phyloP scores from a whole-genome alignment of 768 basidiomycete genomes.

The Floccularia luteovirens region DNA sequence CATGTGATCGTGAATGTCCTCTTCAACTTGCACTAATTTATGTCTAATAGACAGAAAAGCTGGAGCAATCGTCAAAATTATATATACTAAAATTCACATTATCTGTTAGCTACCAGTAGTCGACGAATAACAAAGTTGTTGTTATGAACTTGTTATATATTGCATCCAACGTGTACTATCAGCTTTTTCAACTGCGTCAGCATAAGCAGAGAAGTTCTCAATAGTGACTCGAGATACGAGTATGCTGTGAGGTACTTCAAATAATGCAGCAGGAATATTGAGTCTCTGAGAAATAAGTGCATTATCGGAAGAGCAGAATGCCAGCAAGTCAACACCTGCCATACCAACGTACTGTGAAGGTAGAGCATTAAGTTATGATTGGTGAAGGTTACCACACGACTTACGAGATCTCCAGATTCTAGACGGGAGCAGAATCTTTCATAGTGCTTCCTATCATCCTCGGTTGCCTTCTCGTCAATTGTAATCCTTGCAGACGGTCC shows the following conservation, averaged over 20 bases:
- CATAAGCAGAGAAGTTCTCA: slow-evolving; percentile 53
- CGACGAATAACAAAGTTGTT: not conserved
- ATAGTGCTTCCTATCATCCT: slow-evolving; percentile 38
- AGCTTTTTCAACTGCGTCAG: slow-evolving; percentile 37
- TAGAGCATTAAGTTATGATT: not conserved
- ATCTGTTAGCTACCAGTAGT: too few relatives aligned
- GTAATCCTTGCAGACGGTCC: slow-evolving; percentile 42
- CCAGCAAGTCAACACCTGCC: slow-evolving; percentile 43
- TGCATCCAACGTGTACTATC: slow-evolving; percentile 31
- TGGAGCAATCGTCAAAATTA: too few relatives aligned
- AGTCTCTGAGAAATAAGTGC: slow-evolving; percentile 36
- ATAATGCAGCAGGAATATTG: slow-evolving; percentile 37
- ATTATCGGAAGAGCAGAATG: slow-evolving; percentile 51
- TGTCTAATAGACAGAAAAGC: too few relatives aligned
- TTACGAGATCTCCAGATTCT: slow-evolving; percentile 44
- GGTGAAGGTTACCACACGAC: slow-evolving; percentile 8
- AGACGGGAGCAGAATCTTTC: slow-evolving; percentile 41
- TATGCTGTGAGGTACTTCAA: slow-evolving; percentile 33
- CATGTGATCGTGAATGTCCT: too few relatives aligned
- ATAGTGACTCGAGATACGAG: slow-evolving; percentile 52
- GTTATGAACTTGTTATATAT: slow-evolving; percentile 11
- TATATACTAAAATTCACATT: too few relatives aligned
- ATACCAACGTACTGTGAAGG: slow-evolving; percentile 47
- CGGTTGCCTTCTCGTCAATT: slow-evolving; percentile 28
- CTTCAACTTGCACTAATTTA: too few relatives aligned